Base-by-base conservation (phyloP, 176 grass and related monocot species). In the Lolium perenne region DNA sequence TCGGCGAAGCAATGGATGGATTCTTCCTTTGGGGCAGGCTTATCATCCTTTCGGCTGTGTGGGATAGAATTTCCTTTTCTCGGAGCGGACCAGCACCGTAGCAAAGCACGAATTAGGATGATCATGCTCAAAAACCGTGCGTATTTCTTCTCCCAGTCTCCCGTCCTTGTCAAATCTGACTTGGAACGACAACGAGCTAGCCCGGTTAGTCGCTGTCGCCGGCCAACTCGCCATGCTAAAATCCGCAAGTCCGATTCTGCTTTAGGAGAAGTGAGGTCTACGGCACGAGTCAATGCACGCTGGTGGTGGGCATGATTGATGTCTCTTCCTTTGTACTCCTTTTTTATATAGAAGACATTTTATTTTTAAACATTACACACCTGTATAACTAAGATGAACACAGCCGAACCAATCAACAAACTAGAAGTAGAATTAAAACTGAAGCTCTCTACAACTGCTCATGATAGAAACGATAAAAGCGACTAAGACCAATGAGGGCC, bases 261-360 rank as follows among this genome's bases (percentile, higher is more conserved):
- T 23, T 72, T 72, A 47, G 69, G 41, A 47, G 40, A 12, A 73
- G 70, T 73, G 70, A 73, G 10, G 70, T 73, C 41, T 48, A 73
- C 41, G 70, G 2, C 43, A 72, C 69, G 20, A 23, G 68, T 71
- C 68, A 71, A 45, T 45, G 68, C 38, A 46, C 40, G 38, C 38
- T 20, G 46, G 13, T 17, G 22, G 23, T 53, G 22, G 25, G 16
- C 46, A 46, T 72, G 70, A 72, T 72, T 21, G 20, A 72, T 20
- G 10, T 7, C 20, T 72, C 1, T n/a, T 43, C 46, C 9, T 47
- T 47, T 47, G 10, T 35, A 35, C 32, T 35, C 32, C 32, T 35
- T 35, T 35, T 35, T 3, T 35, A 3, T 35, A 35, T 35, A 29
- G 29, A 29, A 29, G 29, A 29, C 29, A 29, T 35, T 35, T 35